Conservation (phyloP, 176 grass and related monocot species). For the Sorghum bicolor region Sorghum_bicolor_NCBIv3 NC_012873.2:50860501-50861000, state of each 20-base stretch:
- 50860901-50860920: conserved; percentile 17
- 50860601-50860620: background rate
- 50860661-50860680: background rate
- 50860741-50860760: background rate
- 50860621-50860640: conserved; percentile 54
- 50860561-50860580: conserved; percentile 22
- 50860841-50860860: conserved; percentile 26
- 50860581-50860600: background rate
- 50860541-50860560: conserved; percentile 12
- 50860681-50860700: conserved; percentile 18
- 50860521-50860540: background rate
- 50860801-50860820: background rate
- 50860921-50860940: no score
- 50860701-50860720: background rate
- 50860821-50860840: background rate
- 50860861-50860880: conserved; percentile 21
- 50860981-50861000: background rate
- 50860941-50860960: background rate
- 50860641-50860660: conserved; percentile 11
- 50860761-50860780: no score
- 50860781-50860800: background rate
- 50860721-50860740: background rate
- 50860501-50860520: background rate
- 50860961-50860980: background rate
- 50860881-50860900: conserved; percentile 41